Base-by-base conservation (phyloP, 2,329 filamentous ascomycete genomes). In the Chaetomiaceae sp. region DNA sequence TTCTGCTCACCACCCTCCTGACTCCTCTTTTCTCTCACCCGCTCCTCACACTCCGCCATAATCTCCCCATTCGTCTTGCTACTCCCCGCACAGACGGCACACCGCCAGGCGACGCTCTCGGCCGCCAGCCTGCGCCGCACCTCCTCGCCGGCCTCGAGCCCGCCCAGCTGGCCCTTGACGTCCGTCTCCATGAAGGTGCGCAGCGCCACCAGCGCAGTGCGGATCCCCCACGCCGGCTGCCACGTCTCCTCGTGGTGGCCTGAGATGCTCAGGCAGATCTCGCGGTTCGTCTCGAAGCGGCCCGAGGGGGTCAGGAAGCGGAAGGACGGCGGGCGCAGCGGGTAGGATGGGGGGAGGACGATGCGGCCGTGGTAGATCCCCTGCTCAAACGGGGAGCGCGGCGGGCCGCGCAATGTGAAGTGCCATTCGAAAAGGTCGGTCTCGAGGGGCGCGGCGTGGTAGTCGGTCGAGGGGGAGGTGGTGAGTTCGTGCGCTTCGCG, bases 211-310 rank as follows among this genome's bases (percentile, higher is more conserved):
- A 98, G 70, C 14, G 93, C 91, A 4, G 93, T 97, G 49, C 93
- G 78, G 9, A 98, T 84, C 0, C 93, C 93, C 93, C 93, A 98
- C 1, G 93, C 93, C 0, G 93, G 93, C 74, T 96, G 91, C 93
- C 93, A 98, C 14, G 88, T 95, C 71, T 97, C 93, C 65, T 97
- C 93, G 68, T 98, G 93, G 67, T 96, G 91, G 2, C 90, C 91
- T 42, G 81, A 87, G 60, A 97, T 98, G 59, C 81, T 88, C 14
- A 98, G 79, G 63, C 93, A 98, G 58, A 98, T 97, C 71, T 97
- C 91, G 55, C 93, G 82, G 64, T 98, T 98, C 45, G 89, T 84
- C 67, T 97, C 93, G 68, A 98, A 98, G 51, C 93, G 81, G 43
- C 91, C 93, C 20, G 82, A 87, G 0, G 93, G 89, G 0, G 93